Evolutionary conservation across 176 grass and related monocot genomes (phyloP).

Genomic region (barley (Hordeum vulgare)): MorexV3_pseudomolecules_assembly NC_058520.1:493011822-493012321

Average conservation of each 20-base stretch:
- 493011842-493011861: slow-evolving; percentile 69
- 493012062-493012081: slow-evolving; percentile 56
- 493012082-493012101: slow-evolving; percentile 7
- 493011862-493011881: slow-evolving; percentile 92
- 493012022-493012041: slow-evolving; percentile 66
- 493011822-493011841: slow-evolving; percentile 70
- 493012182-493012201: slow-evolving; percentile 99
- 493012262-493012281: slow-evolving; percentile 54
- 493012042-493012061: slow-evolving; percentile 82
- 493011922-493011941: slow-evolving; percentile 51
- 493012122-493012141: neutral
- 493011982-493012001: slow-evolving; percentile 83
- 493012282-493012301: slow-evolving; percentile 56
- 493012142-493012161: neutral
- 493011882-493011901: slow-evolving; percentile 97
- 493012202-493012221: slow-evolving; percentile 76
- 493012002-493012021: slow-evolving; percentile 83
- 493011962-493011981: slow-evolving; percentile 87
- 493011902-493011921: slow-evolving; percentile 83
- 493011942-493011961: slow-evolving; percentile 88
- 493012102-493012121: neutral
- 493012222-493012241: slow-evolving; percentile 93
- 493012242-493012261: slow-evolving; percentile 68
- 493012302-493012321: slow-evolving; percentile 83
- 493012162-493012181: slow-evolving; percentile 73